Evolutionary conservation across 2,329 filamentous ascomycete genomes (phyloP), one percentile per base, ranked within the genome.

Genomic region (Cladosporium sp.): DNA sequence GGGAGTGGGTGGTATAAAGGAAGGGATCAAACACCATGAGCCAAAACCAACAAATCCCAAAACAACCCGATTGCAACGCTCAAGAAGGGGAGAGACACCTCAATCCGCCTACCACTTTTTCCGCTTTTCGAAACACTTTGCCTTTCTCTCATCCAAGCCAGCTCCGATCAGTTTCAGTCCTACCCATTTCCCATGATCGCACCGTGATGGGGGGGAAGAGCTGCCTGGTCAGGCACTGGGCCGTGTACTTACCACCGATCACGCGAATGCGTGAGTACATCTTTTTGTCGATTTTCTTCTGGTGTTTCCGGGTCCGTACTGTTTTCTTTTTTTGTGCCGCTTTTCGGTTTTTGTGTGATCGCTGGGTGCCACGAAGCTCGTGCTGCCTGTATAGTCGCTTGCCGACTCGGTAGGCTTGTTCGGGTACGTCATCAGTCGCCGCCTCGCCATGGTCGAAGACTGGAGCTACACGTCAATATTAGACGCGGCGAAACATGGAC

Each of bases 401-500:
- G 30, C 10, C 32, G 41, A 47, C 41, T 21, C n/a, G 38, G 15
- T 44, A 10, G 38, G 38, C 7, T 2, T 2, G 8, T 24, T 47
- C 41, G 41, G 10, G 41, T 21, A 47, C 3, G 8, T 47, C n/a
- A 12, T 47, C 41, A 21, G 41, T 47, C 41, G 41, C 41, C 41
- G 10, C 10, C 18, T 47, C 36, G 61, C 24, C 15, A 36, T 18
- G 26, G 6, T 57, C 51, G 24, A 64, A 14, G n/a, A 28, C 52
- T 47, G 49, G 36, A 64, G 34, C 51, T 64, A 55, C 61, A 64
- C 51, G 61, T 57, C 61, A 64, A 57, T 36, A 52, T 57, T 24
- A 64, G 61, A 55, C 61, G 61, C 49, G 36, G 51, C 51, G 38
- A 47, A 41, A 32, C 36, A 32, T 57, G 38, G 21, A 26, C 34